These are phyloP conservation scores for Hypoxylon rubiginosum DNA, from an alignment of 2,329 filamentous ascomycete genomes.

Conservation along the genomic window DNA sequence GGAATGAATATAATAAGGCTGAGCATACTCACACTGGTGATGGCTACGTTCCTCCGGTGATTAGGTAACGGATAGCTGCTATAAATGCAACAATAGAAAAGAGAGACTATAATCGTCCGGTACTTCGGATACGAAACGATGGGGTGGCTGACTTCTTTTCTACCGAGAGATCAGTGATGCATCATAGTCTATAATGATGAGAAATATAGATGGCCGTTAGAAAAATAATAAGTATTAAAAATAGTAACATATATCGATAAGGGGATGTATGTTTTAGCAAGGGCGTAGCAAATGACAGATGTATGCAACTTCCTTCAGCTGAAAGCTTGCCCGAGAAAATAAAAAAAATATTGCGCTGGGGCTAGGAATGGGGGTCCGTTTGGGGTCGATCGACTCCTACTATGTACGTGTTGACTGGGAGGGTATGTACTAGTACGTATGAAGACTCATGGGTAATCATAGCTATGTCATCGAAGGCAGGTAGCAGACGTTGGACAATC, in stretches of 20 bases:
- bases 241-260: conserved; percentile 50
- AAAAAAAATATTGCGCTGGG: conserved; percentile 48
- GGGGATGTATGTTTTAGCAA: conserved; percentile 36
- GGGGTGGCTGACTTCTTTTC: conserved; percentile 31
- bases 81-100: not conserved
- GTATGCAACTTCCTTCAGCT: conserved; percentile 55
- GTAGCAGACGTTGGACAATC: not conserved
- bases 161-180: conserved; percentile 31
- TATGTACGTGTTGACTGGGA: not conserved
- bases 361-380: not conserved
- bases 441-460: not conserved
- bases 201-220: conserved; percentile 33
- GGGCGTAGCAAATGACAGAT: conserved; percentile 49
- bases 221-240: conserved; percentile 48
- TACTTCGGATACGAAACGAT: conserved; percentile 15
- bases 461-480: not conserved
- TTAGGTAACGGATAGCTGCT: not conserved
- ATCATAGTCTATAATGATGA: conserved; percentile 27
- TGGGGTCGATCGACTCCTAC: not conserved
- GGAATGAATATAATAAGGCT: conserved; percentile 22
- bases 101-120: conserved; percentile 8
- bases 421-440: not conserved
- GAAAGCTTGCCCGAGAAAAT: conserved; percentile 58
- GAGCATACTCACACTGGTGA: conserved; percentile 25
- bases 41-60: not conserved